Conservation (phyloP, 805 yeast species). For the Candida glaebosa region DNA sequence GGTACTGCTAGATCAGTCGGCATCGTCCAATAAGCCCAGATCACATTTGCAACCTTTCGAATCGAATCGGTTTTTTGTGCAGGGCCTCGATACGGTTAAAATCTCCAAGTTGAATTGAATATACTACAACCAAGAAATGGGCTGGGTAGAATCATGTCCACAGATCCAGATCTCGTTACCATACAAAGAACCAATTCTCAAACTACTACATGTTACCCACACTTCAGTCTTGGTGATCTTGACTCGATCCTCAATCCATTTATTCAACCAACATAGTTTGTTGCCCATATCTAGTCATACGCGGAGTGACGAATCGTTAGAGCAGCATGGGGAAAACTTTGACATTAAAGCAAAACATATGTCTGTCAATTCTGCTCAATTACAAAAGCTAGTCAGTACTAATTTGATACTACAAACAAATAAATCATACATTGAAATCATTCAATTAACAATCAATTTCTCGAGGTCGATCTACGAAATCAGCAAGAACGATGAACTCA, state of each 20-base stretch:
- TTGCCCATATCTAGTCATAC: slow-evolving; percentile 47
- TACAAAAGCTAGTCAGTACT: slow-evolving; percentile 22
- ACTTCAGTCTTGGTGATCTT: slow-evolving; percentile 28
- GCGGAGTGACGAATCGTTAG: slow-evolving; percentile 41
- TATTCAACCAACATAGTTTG: slow-evolving; percentile 29
- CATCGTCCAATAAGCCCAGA: too few relatives aligned
- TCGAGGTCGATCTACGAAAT: slow-evolving; percentile 33
- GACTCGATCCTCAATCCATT: slow-evolving; percentile 23
- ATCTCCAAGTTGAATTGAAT: too few relatives aligned
- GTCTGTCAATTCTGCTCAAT: slow-evolving; percentile 32
- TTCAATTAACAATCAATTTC: slow-evolving; percentile 31
- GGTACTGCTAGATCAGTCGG: too few relatives aligned
- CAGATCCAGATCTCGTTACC: slow-evolving; percentile 25
- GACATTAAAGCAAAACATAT: slow-evolving; percentile 36
- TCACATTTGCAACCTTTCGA: background rate
- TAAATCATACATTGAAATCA: slow-evolving; percentile 38
- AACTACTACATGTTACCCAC: slow-evolving; percentile 22
- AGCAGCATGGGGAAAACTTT: slow-evolving; percentile 45
- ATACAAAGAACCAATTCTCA: slow-evolving; percentile 15
- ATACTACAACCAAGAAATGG: slow-evolving; percentile 18
- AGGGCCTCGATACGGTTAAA: too few relatives aligned
- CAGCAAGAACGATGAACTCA: slow-evolving; percentile 20
- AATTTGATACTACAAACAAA: slow-evolving; percentile 42
- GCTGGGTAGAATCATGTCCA: slow-evolving; percentile 34
- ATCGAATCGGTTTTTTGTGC: background rate